Evolutionary conservation across 2,329 filamentous ascomycete genomes (phyloP), one percentile per base, ranked within the genome.

Genomic region (Graphiopsis chlorocephala): DNA sequence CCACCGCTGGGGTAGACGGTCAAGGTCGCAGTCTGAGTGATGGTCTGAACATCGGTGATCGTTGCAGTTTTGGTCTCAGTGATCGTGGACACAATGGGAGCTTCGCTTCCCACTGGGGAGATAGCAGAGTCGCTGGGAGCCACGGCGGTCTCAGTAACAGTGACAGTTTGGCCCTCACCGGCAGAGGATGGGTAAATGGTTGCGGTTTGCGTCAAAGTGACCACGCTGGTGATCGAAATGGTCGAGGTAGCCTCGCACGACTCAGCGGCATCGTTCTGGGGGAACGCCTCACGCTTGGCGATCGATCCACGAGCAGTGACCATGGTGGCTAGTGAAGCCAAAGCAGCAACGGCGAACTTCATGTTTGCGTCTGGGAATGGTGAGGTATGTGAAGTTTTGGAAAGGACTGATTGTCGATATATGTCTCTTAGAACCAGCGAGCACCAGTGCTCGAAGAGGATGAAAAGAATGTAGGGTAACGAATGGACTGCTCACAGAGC

Each of bases 261-360:
- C 33, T 38, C 53, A 33, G 38, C 25, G 63, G 20, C n/a, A 35
- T 64, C 52, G 35, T 64, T 53, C 60, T 56, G 53, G 29, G 38
- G 50, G 48, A 63, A 59, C 42, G 68, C 67, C 17, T 59, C 64
- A 28, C 84, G 84, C 52, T 71, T 77, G 65, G 72, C 78, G 73
- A 84, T 78, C 70, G 78, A 81, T 68, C 83, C 83, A 75, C 85
- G 84, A 70, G 78, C 83, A 60, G 80, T 76, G 69, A 81, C 83
- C 67, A 79, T 74, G 66, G 80, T 78, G 68, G 78, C 68, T 52
- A 85, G 72, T 72, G 78, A 76, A 69, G 81, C 79, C 63, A 61
- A 38, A 52, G 82, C 68, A 68, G 79, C 77, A 68, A 82, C 69
- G 65, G 78, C 75, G 67, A 68, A 70, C 71, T 73, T 75, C 74